Conservation (phyloP, 192 early-diverging fungal species). For the Coemansia reversa region DNA sequence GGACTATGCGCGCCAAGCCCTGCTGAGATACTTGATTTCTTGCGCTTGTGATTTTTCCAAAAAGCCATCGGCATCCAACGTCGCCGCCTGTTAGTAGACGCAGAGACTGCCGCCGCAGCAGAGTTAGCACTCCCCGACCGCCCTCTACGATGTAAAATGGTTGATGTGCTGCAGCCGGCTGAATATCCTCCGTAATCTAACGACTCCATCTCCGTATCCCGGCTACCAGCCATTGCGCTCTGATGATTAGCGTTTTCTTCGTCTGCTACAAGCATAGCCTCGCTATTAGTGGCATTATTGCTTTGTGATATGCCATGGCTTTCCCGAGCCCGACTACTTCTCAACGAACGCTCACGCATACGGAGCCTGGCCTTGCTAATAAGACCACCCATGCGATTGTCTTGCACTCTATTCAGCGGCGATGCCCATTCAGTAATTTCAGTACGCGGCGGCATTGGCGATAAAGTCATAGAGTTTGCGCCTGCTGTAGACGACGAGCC, state of each 20-base stretch:
- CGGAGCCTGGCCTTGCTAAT: slow-evolving; percentile 8
- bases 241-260: neutral
- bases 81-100: neutral
- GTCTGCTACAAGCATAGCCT: neutral
- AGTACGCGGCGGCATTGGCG: slow-evolving; percentile 5
- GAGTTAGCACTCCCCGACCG: slow-evolving; percentile 9
- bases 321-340: slow-evolving; percentile 1
- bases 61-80: slow-evolving; percentile 17
- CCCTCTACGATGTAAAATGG: slow-evolving; percentile 22
- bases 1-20: no score
- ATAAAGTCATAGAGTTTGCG: neutral
- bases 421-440: neutral
- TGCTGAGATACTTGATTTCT: no score
- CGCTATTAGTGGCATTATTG: slow-evolving; percentile 2
- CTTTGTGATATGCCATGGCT: slow-evolving; percentile 15
- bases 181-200: slow-evolving; percentile 31
- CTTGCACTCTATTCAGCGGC: slow-evolving; percentile 5
- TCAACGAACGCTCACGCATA: neutral
- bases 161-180: slow-evolving; percentile 38
- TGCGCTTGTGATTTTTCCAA: slow-evolving; percentile 2
- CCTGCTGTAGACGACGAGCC: slow-evolving; percentile 18
- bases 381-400: slow-evolving; percentile 9
- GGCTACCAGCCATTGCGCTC: neutral
- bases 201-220: slow-evolving; percentile 17
- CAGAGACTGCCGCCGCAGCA: neutral